Percentiles rank a stretch among this genome's conserved stretches.
phyloP scores from a whole-genome alignment of 2,329 filamentous ascomycete genomes.

The Paecilomyces fulvus region DNA sequence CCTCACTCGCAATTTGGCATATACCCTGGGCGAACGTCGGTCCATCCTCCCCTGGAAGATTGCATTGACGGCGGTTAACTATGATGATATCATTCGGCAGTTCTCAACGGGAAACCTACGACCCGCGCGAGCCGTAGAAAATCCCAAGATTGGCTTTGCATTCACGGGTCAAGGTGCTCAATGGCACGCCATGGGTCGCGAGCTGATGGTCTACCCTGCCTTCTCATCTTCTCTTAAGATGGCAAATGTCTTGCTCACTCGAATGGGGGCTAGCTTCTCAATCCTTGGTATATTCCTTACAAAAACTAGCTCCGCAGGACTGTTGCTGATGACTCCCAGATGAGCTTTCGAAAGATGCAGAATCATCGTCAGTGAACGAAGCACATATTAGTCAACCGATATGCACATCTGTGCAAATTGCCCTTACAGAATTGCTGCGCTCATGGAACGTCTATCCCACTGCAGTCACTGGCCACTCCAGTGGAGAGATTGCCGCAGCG shows the following conservation, averaged over 20 bases:
- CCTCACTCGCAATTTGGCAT: background rate
- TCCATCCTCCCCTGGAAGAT: background rate
- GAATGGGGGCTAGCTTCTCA: slow-evolving; percentile 10
- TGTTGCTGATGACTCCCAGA: background rate
- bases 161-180: slow-evolving; percentile 10
- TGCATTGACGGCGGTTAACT: background rate
- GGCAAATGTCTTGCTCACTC: background rate
- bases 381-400: slow-evolving; percentile 21
- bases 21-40: background rate
- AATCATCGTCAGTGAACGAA: slow-evolving; percentile 13
- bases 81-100: background rate
- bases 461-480: slow-evolving; percentile 10
- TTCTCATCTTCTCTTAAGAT: slow-evolving; percentile 10
- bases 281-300: slow-evolving; percentile 6
- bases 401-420: slow-evolving; percentile 23
- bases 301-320: too few species aligned
- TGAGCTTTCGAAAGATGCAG: slow-evolving; percentile 14
- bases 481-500: slow-evolving; percentile 11
- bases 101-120: background rate
- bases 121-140: slow-evolving; percentile 1
- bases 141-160: slow-evolving; percentile 1
- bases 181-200: slow-evolving; percentile 8
- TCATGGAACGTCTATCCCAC: slow-evolving; percentile 9
- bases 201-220: slow-evolving; percentile 9
- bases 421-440: slow-evolving; percentile 20